Conservation (phyloP, 495 filamentous ascomycete genomes). For the Acidomyces sp. region DNA sequence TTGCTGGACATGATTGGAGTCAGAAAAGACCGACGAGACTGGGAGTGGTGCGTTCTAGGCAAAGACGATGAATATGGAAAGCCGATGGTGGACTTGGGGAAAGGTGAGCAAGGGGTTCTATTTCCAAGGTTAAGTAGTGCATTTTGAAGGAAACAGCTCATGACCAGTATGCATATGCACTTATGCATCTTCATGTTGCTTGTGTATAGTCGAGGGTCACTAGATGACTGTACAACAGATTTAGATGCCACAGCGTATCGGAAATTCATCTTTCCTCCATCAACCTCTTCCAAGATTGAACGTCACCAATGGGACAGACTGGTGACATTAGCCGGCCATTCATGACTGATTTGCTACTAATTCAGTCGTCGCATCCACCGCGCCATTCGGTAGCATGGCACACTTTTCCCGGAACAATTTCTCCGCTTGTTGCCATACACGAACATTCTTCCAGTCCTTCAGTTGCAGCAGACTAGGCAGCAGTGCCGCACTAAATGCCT, state of each 20-base stretch:
- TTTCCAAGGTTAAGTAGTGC: constrained; percentile 46
- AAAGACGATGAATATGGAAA: constrained; percentile 57
- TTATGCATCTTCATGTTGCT: not conserved
- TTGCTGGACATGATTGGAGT: constrained; percentile 72
- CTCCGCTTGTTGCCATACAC: constrained; percentile 75
- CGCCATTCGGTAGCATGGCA: constrained; percentile 45
- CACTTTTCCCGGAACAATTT: constrained; percentile 79
- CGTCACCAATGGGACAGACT: not conserved
- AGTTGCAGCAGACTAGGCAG: constrained; percentile 67
- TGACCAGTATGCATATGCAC: not conserved
- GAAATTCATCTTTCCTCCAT: not conserved
- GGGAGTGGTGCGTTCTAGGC: constrained; percentile 42
- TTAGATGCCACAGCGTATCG: not conserved
- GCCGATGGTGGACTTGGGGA: constrained; percentile 30
- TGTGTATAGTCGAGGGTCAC: no score
- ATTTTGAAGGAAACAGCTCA: constrained; percentile 2
- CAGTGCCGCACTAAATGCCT: constrained; percentile 70
- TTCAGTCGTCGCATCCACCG: constrained; percentile 13
- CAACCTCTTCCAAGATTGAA: not conserved
- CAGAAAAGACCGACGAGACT: constrained; percentile 40
- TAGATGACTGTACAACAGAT: not conserved
- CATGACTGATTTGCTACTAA: constrained; percentile 15
- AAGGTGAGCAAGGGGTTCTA: constrained; percentile 35
- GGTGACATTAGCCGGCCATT: not conserved
- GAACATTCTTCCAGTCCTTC: constrained; percentile 54